Conservation (phyloP, 169 alveolate genomes). For the Plasmodium ovale region DNA sequence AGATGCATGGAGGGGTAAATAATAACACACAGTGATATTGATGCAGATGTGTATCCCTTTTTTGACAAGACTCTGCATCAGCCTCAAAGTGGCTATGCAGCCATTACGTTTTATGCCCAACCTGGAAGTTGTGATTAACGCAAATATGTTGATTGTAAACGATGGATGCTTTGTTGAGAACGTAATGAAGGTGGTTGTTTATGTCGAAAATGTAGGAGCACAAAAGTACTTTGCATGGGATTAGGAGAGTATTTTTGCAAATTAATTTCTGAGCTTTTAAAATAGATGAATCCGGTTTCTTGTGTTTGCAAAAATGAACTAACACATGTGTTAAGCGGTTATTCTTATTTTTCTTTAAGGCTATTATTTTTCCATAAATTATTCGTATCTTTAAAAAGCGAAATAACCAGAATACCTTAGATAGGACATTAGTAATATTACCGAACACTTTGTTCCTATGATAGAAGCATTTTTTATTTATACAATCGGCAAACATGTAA, state of each 20-base stretch:
- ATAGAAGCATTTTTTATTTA: conserved; percentile 10
- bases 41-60: no score
- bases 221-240: conserved; percentile 40
- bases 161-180: conserved; percentile 54
- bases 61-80: no score
- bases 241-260: conserved; percentile 6
- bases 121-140: conserved; percentile 64
- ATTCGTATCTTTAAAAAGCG: conserved; percentile 54
- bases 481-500: conserved; percentile 23
- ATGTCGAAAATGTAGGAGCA: conserved; percentile 42
- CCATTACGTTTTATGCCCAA: no score
- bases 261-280: conserved; percentile 4
- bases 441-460: conserved; percentile 30
- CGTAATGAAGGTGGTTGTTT: conserved; percentile 42
- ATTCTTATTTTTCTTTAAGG: conserved; percentile 36
- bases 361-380: conserved; percentile 51
- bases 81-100: no score
- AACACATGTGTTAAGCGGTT: conserved; percentile 18
- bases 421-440: conserved; percentile 26
- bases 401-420: conserved; percentile 38
- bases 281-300: conserved; percentile 11
- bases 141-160: conserved; percentile 49
- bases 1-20: background rate
- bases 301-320: conserved; percentile 49
- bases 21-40: background rate